Evolutionary conservation across 129 eudicot species (phyloP), one percentile per base, ranked within the genome.

Genomic region (Dittrichia graveolens): DNA sequence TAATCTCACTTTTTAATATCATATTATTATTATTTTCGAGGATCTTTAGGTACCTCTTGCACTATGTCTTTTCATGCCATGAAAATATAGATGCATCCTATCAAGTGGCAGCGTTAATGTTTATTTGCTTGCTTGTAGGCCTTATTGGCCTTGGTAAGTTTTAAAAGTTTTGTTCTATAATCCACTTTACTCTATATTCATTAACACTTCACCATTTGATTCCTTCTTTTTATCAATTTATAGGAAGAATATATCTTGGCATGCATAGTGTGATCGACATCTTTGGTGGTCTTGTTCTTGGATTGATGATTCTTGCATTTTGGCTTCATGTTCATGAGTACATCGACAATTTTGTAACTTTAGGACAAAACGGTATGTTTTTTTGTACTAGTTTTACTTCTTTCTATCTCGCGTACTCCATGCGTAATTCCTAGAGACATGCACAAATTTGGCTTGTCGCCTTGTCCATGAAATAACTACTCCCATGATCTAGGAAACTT

Each of bases 231-330:
- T 1, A 2, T 67, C 11, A 16, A 45, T 71, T 78, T 52, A 14
- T 67, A 95, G 99, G 97, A 78, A 83, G 99, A 82, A 76, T 90
- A 55, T 95, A 95, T 81, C 96, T 95, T 15, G 99, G 99, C 24
- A 95, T 95, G 99, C 99, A 95, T 83, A 88, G 99, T 74, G 78
- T 86, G 83, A 74, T 95, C 24, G 99, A 95, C 72, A 81, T 95
- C 67, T 62, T 95, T 47, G 94, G 86, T 41, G 99, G 99, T 78
- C 91, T 95, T 71, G 80, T 76, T 80, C 62, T 88, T 70, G 99
- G 99, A 76, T 65, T 88, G 75, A 78, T 63, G 12, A 85, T 95
- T 77, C 96, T 95, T 19, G 81, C 94, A 72, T 76, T 88, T 52
- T 95, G 99, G 99, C 93, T 95, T 57, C 73, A 62, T 24, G 73